Conservation (phyloP, 805 yeast genomes). For the Pichia nanzhaoensis region DNA sequence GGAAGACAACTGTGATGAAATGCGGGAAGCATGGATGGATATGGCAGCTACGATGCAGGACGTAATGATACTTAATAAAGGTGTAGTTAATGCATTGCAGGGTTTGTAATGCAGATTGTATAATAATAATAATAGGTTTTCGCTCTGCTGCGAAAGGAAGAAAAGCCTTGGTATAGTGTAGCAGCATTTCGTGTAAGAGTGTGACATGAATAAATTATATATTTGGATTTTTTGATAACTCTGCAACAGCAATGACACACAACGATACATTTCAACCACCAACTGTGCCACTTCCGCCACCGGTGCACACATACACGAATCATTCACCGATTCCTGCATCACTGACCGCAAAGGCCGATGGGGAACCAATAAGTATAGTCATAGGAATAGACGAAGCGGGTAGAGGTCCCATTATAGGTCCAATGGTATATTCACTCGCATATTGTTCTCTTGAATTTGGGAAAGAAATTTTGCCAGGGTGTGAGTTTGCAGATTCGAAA, state of each 20-base stretch:
- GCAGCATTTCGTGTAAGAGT: too few species aligned
- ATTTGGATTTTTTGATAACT: too few species aligned
- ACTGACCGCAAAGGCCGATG: background rate
- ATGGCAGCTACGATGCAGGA: conserved; percentile 2
- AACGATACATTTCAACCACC: conserved; percentile 8
- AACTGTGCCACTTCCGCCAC: conserved; percentile 4
- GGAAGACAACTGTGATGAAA: background rate
- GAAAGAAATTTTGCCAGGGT: conserved; percentile 39
- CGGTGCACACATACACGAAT: conserved; percentile 5
- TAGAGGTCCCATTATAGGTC: conserved; percentile 95
- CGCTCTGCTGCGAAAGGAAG: too few species aligned
- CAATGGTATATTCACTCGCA: conserved; percentile 93
- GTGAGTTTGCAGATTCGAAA: conserved; percentile 92
- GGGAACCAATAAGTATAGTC: conserved; percentile 21
- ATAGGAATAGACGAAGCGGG: conserved; percentile 99
- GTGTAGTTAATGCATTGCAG: background rate
- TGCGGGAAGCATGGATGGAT: conserved; percentile 7
- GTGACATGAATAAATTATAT: too few species aligned
- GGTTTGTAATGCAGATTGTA: background rate
- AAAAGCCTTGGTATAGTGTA: too few species aligned
- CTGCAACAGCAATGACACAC: background rate
- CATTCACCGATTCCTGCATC: conserved; percentile 2
- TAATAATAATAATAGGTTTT: too few species aligned
- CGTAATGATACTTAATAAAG: background rate
- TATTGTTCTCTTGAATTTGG: conserved; percentile 59